A percentile compares a stretch with the other conserved stretches of the same genome.
These are phyloP conservation scores for Steccherinum ochraceum DNA, from an alignment of 768 basidiomycete genomes.

Conservation along the genomic window DNA sequence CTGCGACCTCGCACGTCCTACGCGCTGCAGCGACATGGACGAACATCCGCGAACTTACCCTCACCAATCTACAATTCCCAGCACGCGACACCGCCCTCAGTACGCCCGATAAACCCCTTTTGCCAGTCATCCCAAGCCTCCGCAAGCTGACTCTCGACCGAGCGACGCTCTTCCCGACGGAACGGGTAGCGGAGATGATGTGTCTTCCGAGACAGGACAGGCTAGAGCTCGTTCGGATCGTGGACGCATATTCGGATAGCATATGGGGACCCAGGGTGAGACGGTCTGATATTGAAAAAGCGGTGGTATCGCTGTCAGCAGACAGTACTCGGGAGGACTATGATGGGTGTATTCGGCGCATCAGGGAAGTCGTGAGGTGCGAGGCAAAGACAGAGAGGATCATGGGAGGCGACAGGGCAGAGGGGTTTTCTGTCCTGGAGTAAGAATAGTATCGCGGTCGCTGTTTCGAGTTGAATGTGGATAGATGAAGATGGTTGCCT, in stretches of 20 bases:
- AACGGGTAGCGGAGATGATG: constrained; percentile 32
- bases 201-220: constrained; percentile 18
- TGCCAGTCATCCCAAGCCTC: constrained; percentile 33
- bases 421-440: constrained; percentile 15
- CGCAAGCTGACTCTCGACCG: constrained; percentile 43
- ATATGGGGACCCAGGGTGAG: constrained; percentile 55
- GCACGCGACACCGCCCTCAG: constrained; percentile 4
- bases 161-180: constrained; percentile 38
- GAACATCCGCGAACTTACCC: constrained; percentile 37
- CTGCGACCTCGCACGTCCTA: constrained; percentile 33
- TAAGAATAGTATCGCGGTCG: too few species aligned
- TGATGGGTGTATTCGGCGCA: constrained; percentile 11
- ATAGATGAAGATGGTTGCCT: too few species aligned
- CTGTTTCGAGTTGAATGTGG: too few species aligned
- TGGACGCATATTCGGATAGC: constrained; percentile 49
- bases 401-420: constrained; percentile 45
- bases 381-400: constrained; percentile 47
- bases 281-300: constrained; percentile 40
- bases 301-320: constrained; percentile 15
- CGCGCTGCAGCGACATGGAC: constrained; percentile 34
- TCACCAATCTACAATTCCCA: constrained; percentile 42
- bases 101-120: constrained; percentile 15
- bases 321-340: constrained; percentile 16
- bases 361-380: constrained; percentile 38
- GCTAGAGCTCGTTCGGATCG: constrained; percentile 33